phyloP scores from a whole-genome alignment of 2,329 filamentous ascomycete genomes.

The Chrysosporium keratinophilum region DNA sequence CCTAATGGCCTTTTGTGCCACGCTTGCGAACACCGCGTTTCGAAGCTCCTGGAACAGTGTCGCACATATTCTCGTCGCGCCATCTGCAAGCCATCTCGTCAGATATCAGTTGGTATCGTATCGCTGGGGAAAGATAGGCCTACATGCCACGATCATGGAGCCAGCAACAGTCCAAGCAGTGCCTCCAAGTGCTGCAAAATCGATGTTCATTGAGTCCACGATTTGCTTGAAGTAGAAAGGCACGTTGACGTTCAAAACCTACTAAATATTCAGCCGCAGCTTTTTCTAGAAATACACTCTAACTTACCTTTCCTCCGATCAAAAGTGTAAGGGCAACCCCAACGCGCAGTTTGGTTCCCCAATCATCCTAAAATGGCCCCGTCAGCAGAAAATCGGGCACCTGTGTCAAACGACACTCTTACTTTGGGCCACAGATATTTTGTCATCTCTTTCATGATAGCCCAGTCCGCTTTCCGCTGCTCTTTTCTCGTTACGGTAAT shows the following conservation, averaged over 20 bases:
- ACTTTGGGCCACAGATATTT: slow-evolving; percentile 89
- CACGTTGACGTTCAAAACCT: slow-evolving; percentile 87
- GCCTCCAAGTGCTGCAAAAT: slow-evolving; percentile 74
- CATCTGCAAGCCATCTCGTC: slow-evolving; percentile 44
- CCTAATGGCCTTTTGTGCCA: slow-evolving; percentile 92
- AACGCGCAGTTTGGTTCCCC: slow-evolving; percentile 74
- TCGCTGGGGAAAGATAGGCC: slow-evolving; percentile 20
- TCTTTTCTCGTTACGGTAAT: slow-evolving; percentile 63
- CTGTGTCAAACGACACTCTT: slow-evolving; percentile 12
- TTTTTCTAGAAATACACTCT: background rate
- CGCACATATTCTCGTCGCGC: slow-evolving; percentile 74
- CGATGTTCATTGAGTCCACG: slow-evolving; percentile 94
- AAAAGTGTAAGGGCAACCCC: slow-evolving; percentile 72
- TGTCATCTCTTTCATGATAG: slow-evolving; percentile 96
- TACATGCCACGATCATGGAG: slow-evolving; percentile 80
- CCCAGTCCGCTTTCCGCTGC: slow-evolving; percentile 95
- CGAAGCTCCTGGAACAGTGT: slow-evolving; percentile 86
- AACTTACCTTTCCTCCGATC: slow-evolving; percentile 67
- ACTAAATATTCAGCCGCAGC: slow-evolving; percentile 18
- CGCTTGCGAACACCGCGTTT: slow-evolving; percentile 92
- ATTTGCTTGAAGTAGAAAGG: slow-evolving; percentile 99
- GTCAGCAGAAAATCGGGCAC: slow-evolving; percentile 12
- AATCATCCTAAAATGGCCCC: slow-evolving; percentile 46
- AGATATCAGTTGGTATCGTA: background rate
- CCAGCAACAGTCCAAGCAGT: slow-evolving; percentile 83